A percentile compares a stretch with the other conserved stretches of the same genome.
These are phyloP conservation scores for Exophiala oligosperma DNA, from an alignment of 2,329 filamentous ascomycete genomes.

Conservation along the genomic window DNA sequence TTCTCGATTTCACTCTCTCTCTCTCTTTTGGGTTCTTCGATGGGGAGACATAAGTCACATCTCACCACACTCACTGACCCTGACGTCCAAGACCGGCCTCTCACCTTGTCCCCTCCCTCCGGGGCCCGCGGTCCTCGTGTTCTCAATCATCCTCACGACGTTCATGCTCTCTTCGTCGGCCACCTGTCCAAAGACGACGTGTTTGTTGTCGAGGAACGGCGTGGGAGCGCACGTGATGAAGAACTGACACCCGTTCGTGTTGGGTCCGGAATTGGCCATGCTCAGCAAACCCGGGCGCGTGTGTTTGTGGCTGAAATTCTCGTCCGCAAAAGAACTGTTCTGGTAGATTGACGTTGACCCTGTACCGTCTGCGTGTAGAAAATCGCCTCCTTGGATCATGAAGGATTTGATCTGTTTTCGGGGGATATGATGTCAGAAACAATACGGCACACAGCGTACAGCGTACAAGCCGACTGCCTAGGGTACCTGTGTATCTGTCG, in stretches of 20 bases:
- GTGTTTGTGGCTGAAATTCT: conserved; percentile 83
- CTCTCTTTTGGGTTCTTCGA: no score
- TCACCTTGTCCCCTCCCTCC: conserved; percentile 48
- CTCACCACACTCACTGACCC: conserved; percentile 85
- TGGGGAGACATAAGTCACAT: conserved; percentile 59
- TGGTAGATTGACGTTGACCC: conserved; percentile 89
- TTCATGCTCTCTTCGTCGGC: conserved; percentile 74
- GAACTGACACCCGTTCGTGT: conserved; percentile 95
- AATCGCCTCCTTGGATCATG: conserved; percentile 97
- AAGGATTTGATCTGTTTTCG: conserved; percentile 78
- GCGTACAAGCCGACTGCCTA: no score
- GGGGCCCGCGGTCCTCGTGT: conserved; percentile 73
- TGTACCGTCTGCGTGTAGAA: conserved; percentile 88
- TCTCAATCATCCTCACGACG: conserved; percentile 88
- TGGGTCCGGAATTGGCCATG: conserved; percentile 94
- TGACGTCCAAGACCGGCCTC: conserved; percentile 79
- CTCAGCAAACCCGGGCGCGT: conserved; percentile 77
- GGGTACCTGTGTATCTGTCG: background rate
- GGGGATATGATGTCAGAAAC: no score
- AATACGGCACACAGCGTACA: no score
- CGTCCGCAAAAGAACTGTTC: conserved; percentile 79
- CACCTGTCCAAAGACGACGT: conserved; percentile 93
- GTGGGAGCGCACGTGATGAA: conserved; percentile 92
- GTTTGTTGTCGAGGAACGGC: conserved; percentile 86
- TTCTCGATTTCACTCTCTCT: no score